Percentiles rank a stretch among this genome's conserved stretches.
phyloP scores from a whole-genome alignment of 805 yeast species.

The Wickerhamiella musiphila region DNA sequence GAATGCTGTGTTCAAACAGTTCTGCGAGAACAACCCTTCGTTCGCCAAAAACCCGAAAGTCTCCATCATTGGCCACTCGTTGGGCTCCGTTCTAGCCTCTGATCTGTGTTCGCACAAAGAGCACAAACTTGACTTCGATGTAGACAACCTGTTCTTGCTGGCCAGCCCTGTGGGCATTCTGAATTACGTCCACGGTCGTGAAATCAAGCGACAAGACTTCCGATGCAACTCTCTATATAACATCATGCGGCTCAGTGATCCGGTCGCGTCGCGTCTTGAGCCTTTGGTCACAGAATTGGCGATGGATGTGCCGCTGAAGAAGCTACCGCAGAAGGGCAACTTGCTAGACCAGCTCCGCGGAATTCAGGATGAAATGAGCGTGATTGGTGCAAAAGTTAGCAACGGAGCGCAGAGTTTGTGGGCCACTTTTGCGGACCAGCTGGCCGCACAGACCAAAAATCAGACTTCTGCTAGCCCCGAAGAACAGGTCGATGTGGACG shows the following conservation, averaged over 20 bases:
- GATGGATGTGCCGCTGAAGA: constrained; percentile 34
- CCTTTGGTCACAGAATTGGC: constrained; percentile 47
- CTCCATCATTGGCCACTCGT: constrained; percentile 76
- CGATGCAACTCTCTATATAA: constrained; percentile 53
- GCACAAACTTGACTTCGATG: constrained; percentile 41
- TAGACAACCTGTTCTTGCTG: constrained; percentile 56
- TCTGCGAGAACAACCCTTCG: constrained; percentile 44
- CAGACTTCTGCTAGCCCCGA: constrained; percentile 7
- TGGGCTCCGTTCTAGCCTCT: constrained; percentile 72
- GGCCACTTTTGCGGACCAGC: not conserved
- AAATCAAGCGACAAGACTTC: constrained; percentile 7
- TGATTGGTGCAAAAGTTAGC: constrained; percentile 12
- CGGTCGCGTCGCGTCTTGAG: constrained; percentile 77
- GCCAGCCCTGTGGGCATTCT: constrained; percentile 90
- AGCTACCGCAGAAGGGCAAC: constrained; percentile 32
- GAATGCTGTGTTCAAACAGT: constrained; percentile 43
- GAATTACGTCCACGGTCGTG: constrained; percentile 49
- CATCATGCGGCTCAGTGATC: constrained; percentile 80
- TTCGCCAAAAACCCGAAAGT: constrained; percentile 52
- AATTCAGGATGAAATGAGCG: constrained; percentile 23
- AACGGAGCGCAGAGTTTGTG: constrained; percentile 6
- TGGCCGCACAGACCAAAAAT: not conserved
- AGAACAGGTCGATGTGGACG: constrained; percentile 3
- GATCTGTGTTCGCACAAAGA: constrained; percentile 42
- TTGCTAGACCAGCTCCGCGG: constrained; percentile 25